Base-by-base conservation (phyloP, 495 filamentous ascomycete genomes). In the Tuber microsphaerosporum region DNA sequence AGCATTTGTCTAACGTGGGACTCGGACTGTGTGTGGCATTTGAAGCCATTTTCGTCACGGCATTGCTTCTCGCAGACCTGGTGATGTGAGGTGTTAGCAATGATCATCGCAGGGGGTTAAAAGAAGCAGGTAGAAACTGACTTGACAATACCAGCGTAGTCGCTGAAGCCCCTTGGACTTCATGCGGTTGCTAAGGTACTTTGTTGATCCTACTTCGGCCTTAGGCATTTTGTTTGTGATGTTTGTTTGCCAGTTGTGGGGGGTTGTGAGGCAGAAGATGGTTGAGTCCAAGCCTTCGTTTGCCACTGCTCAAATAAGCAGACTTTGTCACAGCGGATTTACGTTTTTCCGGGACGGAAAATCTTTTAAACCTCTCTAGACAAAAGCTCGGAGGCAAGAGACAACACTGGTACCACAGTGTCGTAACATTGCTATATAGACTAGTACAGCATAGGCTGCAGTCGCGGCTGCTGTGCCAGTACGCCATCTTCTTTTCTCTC, bases 141-240 rank as follows among this genome's bases (percentile, higher is more conserved):
- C 56, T 74, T 94, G 91, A 83, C 91, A 93, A 84, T 93, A 97
- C 91, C 92, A 97, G 71, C 94, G 87, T 6, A 97, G 86, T 0
- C 94, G 87, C 77, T 93, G 92, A 2, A 97, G 86, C 61, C 94
- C 94, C 85, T 94, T 94, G 78, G 90, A 86, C 83, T 97, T 97
- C 84, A 97, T 89, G 84, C 93, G 91, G 85, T 98, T 98, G 84
- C 87, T 88, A 70, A 98, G 87, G 77, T 92, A 88, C 82, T 98
- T 98, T 6, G 90, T 92, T 43, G 89, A 90, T 39, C 95, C 96
- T 34, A 92, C 90, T 86, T 98, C 95, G 75, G 96, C 96, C 85
- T 91, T 91, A 73, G 92, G 92, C 96, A 98, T 99, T 65, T 34
- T 34, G 56, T 31, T 26, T 31, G 48, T 2, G 16, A 26, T 65